A percentile compares a stretch with the other conserved stretches of the same genome.
These are phyloP conservation scores for Saksenaea vasiformis DNA, from an alignment of 371 early-diverging fungal genomes.

Conservation along the genomic window DNA sequence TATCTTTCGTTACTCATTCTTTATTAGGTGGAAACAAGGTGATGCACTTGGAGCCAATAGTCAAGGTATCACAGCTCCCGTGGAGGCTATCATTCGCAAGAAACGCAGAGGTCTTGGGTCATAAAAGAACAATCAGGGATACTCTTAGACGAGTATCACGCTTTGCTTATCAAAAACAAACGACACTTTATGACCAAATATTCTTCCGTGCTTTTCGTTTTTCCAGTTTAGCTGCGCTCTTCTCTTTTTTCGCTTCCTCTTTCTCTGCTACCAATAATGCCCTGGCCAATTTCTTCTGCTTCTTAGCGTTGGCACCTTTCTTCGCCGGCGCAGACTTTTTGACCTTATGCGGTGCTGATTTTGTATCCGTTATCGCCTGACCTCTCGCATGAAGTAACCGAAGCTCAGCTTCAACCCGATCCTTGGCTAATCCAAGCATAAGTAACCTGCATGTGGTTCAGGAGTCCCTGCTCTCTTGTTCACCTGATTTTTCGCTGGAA, in stretches of 20 bases:
- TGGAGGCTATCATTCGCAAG: conserved; percentile 82
- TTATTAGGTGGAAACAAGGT: conserved; percentile 75
- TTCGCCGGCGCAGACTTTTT: conserved; percentile 13
- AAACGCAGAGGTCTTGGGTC: conserved; percentile 79
- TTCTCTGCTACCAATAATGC: conserved; percentile 21
- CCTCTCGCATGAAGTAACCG: conserved; percentile 11
- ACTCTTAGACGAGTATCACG: not conserved
- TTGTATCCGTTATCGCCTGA: conserved; percentile 1
- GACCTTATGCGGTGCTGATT: not conserved
- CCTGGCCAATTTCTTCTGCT: conserved; percentile 19
- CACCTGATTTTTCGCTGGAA: not conserved
- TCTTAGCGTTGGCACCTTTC: conserved; percentile 10
- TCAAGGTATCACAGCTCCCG: conserved; percentile 81
- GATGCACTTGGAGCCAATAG: conserved; percentile 79
- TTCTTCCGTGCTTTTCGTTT: conserved; percentile 16
- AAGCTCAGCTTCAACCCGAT: conserved; percentile 19
- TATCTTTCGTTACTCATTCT: not conserved
- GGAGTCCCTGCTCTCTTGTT: not conserved
- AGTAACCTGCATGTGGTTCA: not conserved
- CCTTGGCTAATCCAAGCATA: conserved; percentile 15
- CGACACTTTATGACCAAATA: conserved; percentile 11
- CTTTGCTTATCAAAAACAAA: not conserved
- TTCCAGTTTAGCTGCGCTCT: conserved; percentile 7
- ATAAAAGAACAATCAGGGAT: conserved; percentile 18
- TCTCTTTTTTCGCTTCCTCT: conserved; percentile 11